Evolutionary conservation across 768 basidiomycete genomes (phyloP), one percentile per base, ranked within the genome.

Genomic region (Coprinellus micaceus): DNA sequence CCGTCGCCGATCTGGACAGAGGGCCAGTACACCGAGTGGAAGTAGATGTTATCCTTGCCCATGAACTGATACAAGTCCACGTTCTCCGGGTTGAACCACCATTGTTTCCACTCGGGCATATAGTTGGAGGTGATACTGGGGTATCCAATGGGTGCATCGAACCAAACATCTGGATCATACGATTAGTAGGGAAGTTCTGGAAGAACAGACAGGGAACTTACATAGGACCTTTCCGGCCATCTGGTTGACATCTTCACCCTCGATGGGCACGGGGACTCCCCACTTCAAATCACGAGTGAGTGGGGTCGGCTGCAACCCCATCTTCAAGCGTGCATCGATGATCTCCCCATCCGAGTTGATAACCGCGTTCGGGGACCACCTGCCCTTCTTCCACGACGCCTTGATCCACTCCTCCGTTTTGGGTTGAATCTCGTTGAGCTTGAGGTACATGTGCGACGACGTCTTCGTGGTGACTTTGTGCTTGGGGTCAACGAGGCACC

Each of bases 41-140:
- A 99, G 72, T 96, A 98, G 49, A 95, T 93, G 60, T 94, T 98
- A 69, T 98, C 96, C 75, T 99, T 99, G 67, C 97, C 97, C 97
- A 99, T 99, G 79, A 99, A 99, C 71, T 99, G 96, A 74, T 93
- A 97, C 50, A 98, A 76, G 63, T 83, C 79, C 57, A 99, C 94
- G 63, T 98, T 79, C 62, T 91, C 78, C 1, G 88, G 89, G 66
- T 95, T 89, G 66, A 89, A 85, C 97, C 97, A 99, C 97, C 97
- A 99, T 69, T 85, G 80, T 70, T 88, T 85, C 97, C 97, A 99
- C 60, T 97, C 88, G 19, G 88, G 77, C 33, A 92, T 96, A 76
- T 95, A 94, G 67, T 88, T 89, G 52, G 94, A 94, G 1, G 97
- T 99, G 60, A 99, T 98, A 71, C 95, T 97, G 2, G 91, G 86